A percentile compares a stretch with the other conserved stretches of the same genome.
Evolutionary conservation across 2,329 filamentous ascomycete genomes (phyloP).

Genomic region (Ascosphaera pollenicola): DNA sequence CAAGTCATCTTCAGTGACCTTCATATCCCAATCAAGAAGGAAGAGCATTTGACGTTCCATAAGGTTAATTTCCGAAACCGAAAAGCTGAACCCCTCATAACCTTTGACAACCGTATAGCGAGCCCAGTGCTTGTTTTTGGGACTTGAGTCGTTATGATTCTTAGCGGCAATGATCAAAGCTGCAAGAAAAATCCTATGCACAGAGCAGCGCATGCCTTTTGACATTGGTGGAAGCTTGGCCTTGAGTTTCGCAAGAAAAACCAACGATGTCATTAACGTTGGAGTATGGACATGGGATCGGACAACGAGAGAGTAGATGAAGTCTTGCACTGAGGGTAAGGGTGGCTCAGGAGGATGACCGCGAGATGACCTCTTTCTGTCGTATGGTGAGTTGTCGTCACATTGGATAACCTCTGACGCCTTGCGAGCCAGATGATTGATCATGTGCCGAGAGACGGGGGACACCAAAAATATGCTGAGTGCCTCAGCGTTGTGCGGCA

Average conservation of each 20-base stretch:
- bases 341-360: constrained; percentile 19
- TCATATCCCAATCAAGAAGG: constrained; percentile 82
- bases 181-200: constrained; percentile 88
- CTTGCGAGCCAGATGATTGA: constrained; percentile 23
- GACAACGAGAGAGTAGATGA: constrained; percentile 78
- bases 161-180: constrained; percentile 51
- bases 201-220: constrained; percentile 89
- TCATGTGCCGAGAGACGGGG: constrained; percentile 26
- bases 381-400: constrained; percentile 25
- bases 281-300: constrained; percentile 93
- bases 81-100: constrained; percentile 68
- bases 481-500: constrained; percentile 18
- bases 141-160: constrained; percentile 95
- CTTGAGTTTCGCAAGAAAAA: constrained; percentile 74
- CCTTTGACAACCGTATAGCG: constrained; percentile 63
- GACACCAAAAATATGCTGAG: constrained; percentile 25
- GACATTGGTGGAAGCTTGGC: constrained; percentile 76
- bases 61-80: constrained; percentile 84
- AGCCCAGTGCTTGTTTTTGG: constrained; percentile 99
- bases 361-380: constrained; percentile 24
- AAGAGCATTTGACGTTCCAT: constrained; percentile 99
- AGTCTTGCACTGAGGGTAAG: constrained; percentile 64
- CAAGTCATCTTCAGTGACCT: constrained; percentile 66
- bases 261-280: constrained; percentile 88
- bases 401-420: constrained; percentile 27